Evolutionary conservation across 495 filamentous ascomycete species (phyloP).

Genomic region (Annulohypoxylon nitens): DNA sequence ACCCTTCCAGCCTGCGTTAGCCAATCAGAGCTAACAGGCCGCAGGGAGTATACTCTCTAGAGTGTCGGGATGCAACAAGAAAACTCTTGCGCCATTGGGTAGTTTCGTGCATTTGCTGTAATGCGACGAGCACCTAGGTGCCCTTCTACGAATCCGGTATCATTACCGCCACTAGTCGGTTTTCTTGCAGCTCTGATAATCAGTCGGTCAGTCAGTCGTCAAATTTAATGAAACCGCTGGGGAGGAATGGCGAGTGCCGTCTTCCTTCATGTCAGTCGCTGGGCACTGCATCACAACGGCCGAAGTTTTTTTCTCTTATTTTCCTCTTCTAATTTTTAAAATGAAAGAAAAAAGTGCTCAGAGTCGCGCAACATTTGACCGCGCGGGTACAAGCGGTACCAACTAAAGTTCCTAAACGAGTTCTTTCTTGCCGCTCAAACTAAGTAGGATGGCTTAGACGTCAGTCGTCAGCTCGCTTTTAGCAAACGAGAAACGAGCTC

Average conservation of each 20-base stretch:
- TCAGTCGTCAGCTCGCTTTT: constrained; percentile 37
- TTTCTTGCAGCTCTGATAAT: constrained; percentile 42
- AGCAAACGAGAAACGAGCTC: constrained; percentile 26
- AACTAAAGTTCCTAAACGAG: constrained; percentile 8
- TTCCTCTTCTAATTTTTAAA: not conserved
- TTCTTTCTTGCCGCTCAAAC: constrained; percentile 40
- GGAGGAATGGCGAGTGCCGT: constrained; percentile 39
- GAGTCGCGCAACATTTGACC: constrained; percentile 14
- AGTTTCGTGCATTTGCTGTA: constrained; percentile 46
- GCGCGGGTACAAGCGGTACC: constrained; percentile 43
- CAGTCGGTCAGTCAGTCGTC: constrained; percentile 38
- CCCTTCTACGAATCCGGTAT: constrained; percentile 45
- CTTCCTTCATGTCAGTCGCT: constrained; percentile 10
- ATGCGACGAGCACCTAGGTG: constrained; percentile 35
- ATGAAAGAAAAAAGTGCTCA: constrained; percentile 15
- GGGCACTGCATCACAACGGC: constrained; percentile 15
- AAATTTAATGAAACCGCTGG: constrained; percentile 43
- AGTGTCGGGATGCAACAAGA: constrained; percentile 45
- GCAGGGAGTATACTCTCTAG: constrained; percentile 31
- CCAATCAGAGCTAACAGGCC: constrained; percentile 44
- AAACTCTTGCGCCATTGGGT: constrained; percentile 31
- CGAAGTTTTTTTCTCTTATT: constrained; percentile 9
- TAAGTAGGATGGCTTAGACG: constrained; percentile 38
- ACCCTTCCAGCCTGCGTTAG: constrained; percentile 12
- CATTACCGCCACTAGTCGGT: constrained; percentile 46